A percentile compares a stretch with the other conserved stretches of the same genome.
phyloP scores from a whole-genome alignment of 78 protist species.

The Tieghemostelium lacteum region DNA sequence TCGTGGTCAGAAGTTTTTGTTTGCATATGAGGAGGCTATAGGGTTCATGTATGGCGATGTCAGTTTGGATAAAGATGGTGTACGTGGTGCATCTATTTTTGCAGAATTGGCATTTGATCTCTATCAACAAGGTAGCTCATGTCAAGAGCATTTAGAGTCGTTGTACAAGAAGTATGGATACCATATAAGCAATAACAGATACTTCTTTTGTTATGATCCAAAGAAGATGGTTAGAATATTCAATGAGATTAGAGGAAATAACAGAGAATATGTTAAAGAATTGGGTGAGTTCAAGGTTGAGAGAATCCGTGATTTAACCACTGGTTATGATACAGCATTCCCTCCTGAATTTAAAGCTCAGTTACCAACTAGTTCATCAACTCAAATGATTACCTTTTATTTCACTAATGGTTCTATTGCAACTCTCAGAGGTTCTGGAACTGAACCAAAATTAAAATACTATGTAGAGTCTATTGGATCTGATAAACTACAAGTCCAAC shows the following conservation, averaged over 20 bases:
- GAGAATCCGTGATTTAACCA: conserved; percentile 91
- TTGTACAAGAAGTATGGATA: conserved; percentile 78
- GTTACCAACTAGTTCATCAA: conserved; percentile 55
- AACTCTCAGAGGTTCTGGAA: conserved; percentile 98
- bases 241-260: conserved; percentile 61
- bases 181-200: conserved; percentile 80
- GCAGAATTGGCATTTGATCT: conserved; percentile 88
- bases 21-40: conserved; percentile 81
- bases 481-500: conserved; percentile 23
- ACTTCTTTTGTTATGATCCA: conserved; percentile 90
- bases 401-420: conserved; percentile 93
- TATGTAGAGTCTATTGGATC: conserved; percentile 87
- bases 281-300: conserved; percentile 5
- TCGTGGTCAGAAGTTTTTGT: conserved; percentile 83
- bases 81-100: conserved; percentile 88
- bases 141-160: conserved; percentile 66
- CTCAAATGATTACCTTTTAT: conserved; percentile 95
- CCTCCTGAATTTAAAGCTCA: conserved; percentile 64
- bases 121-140: conserved; percentile 58
- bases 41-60: conserved; percentile 92
- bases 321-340: conserved; percentile 84
- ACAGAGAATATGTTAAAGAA: conserved; percentile 28
- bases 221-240: conserved; percentile 83
- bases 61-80: conserved; percentile 98
- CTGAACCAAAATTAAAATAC: conserved; percentile 99